These are phyloP conservation scores for Brassica balearica DNA, from an alignment of 441 rosid genomes.

Conservation along the genomic window DNA sequence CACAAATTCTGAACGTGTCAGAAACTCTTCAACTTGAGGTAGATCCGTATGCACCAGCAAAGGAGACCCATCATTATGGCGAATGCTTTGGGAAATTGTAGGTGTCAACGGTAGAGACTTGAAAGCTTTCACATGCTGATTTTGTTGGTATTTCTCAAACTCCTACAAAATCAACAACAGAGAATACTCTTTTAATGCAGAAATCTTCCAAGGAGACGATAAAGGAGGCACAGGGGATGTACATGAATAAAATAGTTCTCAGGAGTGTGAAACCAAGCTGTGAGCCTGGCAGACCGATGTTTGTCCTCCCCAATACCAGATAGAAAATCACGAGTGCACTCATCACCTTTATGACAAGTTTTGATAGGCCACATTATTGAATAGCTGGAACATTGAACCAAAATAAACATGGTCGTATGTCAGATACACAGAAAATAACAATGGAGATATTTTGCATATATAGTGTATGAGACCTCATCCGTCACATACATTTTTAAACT, in stretches of 20 bases:
- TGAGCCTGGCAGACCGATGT: slow-evolving; percentile 92
- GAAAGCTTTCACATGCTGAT: slow-evolving; percentile 51
- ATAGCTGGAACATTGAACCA: slow-evolving; percentile 57
- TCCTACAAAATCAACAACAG: slow-evolving; percentile 58
- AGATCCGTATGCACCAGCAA: slow-evolving; percentile 82
- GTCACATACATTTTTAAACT: slow-evolving; percentile 15
- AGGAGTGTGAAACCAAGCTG: slow-evolving; percentile 92
- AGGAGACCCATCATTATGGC: slow-evolving; percentile 54
- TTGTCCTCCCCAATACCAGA: slow-evolving; percentile 90
- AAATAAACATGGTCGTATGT: slow-evolving; percentile 23
- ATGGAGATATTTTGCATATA: slow-evolving; percentile 13
- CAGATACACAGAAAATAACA: slow-evolving; percentile 20
- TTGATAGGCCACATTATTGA: slow-evolving; percentile 86
- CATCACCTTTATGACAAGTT: slow-evolving; percentile 64
- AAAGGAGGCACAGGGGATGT: slow-evolving; percentile 22
- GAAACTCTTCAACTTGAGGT: slow-evolving; percentile 85
- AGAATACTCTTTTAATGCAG: slow-evolving; percentile 32
- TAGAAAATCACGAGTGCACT: slow-evolving; percentile 90
- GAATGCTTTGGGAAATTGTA: slow-evolving; percentile 50
- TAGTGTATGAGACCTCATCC: slow-evolving; percentile 9
- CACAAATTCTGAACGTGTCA: slow-evolving; percentile 81
- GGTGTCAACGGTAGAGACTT: slow-evolving; percentile 47
- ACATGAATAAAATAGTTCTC: slow-evolving; percentile 82
- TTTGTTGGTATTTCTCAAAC: slow-evolving; percentile 65
- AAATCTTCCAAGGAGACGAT: slow-evolving; percentile 24